Base-by-base conservation (phyloP, 768 basidiomycete genomes). In the Macrolepiota fuliginosa region DNA sequence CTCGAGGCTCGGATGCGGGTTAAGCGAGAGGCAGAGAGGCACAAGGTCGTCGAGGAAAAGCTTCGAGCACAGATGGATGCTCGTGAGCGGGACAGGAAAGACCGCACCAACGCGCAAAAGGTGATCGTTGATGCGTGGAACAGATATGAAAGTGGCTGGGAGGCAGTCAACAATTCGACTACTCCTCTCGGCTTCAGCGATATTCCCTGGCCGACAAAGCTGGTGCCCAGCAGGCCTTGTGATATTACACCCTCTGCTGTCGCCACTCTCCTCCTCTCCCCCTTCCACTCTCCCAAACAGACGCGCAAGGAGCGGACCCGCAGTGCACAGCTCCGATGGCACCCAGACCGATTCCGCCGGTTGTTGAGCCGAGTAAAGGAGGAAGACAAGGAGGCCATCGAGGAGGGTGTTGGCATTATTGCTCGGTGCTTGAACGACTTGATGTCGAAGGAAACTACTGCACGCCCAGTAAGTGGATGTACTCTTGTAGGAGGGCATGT, bases 291-390 rank as follows among this genome's bases (percentile, higher is more conserved):
- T 13, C 72, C 74, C 61, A 76, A 75, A 9, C 79, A 83, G 64
- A 76, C 85, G 39, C 79, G 78, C 63, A 90, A 85, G 70, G 89
- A 91, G 58, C 79, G 89, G 61, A 81, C 91, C 62, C 82, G 85
- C 50, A 77, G 72, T 27, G 90, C 88, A 0, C 80, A 89, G 71
- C 81, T 89, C 22, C 79, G 89, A 46, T 92, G 90, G 90, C 91
- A 94, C 69, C 92, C 91, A 2, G 91, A 93, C 72, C 76, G 89
- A 49, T 92, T 92, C 75, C 74, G 81, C 60, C 75, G 88, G 40
- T 63, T 89, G 46, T 70, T 89, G 56, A 70, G 67, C 13, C 78
- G 83, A 66, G 83, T 91, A 2, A 69, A 66, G 3, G 81, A 80
- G 39, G 73, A 75, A 52, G 89, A 92, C 39, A 83, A 68, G 67